These are phyloP conservation scores for Codiaeum variegatum DNA, from an alignment of 441 rosid species.

Conservation along the genomic window DNA sequence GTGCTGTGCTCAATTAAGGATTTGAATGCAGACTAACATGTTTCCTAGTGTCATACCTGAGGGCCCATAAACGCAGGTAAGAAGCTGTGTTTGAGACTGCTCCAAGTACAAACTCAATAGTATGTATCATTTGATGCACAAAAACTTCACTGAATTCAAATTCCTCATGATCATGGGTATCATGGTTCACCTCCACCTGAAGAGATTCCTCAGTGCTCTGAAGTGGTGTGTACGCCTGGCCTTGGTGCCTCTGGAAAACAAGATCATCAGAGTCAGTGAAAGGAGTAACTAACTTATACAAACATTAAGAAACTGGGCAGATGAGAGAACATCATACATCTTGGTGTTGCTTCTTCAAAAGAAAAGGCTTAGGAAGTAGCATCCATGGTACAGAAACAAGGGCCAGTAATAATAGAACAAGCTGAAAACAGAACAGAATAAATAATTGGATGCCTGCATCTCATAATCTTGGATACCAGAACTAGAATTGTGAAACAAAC, in stretches of 20 bases:
- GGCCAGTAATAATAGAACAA: slow-evolving; percentile 64
- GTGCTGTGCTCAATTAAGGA: neutral
- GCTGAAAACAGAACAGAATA: slow-evolving; percentile 36
- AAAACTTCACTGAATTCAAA: slow-evolving; percentile 92
- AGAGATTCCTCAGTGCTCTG: slow-evolving; percentile 61
- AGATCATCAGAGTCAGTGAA: slow-evolving; percentile 17
- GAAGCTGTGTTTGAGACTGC: slow-evolving; percentile 99
- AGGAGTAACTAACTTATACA: slow-evolving; percentile 1
- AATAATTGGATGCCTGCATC: neutral
- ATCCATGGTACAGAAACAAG: slow-evolving; percentile 93
- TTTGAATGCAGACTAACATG: neutral
- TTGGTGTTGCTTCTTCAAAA: slow-evolving; percentile 77
- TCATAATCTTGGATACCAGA: neutral
- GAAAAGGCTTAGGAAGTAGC: slow-evolving; percentile 90
- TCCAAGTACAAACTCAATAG: slow-evolving; percentile 94
- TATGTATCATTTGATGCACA: slow-evolving; percentile 89
- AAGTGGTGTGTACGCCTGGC: slow-evolving; percentile 53
- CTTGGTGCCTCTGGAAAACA: slow-evolving; percentile 69
- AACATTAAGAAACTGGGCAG: slow-evolving; percentile 3
- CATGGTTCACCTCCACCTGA: slow-evolving; percentile 47
- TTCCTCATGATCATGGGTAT: slow-evolving; percentile 71
- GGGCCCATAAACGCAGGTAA: slow-evolving; percentile 94
- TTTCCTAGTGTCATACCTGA: slow-evolving; percentile 49
- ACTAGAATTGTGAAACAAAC: neutral
- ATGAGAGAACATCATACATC: slow-evolving; percentile 38